Evolutionary conservation across 1,284 basidiomycete genomes (phyloP).

Genomic region (Sanghuangporus sanghuang): DNA sequence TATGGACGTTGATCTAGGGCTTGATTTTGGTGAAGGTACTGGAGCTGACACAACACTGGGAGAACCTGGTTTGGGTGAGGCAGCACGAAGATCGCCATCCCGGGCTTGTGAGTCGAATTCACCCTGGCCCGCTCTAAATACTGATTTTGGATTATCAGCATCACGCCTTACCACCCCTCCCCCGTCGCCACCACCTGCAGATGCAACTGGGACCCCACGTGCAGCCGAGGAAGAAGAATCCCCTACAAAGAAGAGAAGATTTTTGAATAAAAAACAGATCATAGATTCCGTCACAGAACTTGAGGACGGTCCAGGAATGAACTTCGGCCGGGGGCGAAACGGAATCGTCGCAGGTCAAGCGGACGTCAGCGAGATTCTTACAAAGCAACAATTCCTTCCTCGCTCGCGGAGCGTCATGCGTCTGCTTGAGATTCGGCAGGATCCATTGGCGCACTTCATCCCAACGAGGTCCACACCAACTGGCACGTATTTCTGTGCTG

Average conservation of each 20-base stretch:
- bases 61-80: constrained; percentile 30
- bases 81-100: constrained; percentile 52
- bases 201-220: constrained; percentile 42
- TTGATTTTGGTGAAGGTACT: constrained; percentile 59
- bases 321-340: constrained; percentile 58
- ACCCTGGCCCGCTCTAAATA: constrained; percentile 5
- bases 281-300: constrained; percentile 78
- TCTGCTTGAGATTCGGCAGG: constrained; percentile 77
- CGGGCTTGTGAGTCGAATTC: constrained; percentile 54
- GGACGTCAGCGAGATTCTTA: constrained; percentile 72
- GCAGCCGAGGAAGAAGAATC: constrained; percentile 30
- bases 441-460: constrained; percentile 82
- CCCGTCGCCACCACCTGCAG: constrained; percentile 57
- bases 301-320: constrained; percentile 60
- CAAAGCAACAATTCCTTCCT: constrained; percentile 78
- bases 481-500: constrained; percentile 75
- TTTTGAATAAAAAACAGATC: constrained; percentile 36
- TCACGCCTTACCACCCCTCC: constrained; percentile 71
- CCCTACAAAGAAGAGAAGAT: constrained; percentile 46
- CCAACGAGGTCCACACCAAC: constrained; percentile 70
- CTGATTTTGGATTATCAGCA: constrained; percentile 34
- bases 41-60: constrained; percentile 26
- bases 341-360: constrained; percentile 66
- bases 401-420: constrained; percentile 78
- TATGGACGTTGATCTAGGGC: constrained; percentile 64